phyloP scores from a whole-genome alignment of 1,139 yeast genomes.

The Pneumocystis oryctolagi region DNA sequence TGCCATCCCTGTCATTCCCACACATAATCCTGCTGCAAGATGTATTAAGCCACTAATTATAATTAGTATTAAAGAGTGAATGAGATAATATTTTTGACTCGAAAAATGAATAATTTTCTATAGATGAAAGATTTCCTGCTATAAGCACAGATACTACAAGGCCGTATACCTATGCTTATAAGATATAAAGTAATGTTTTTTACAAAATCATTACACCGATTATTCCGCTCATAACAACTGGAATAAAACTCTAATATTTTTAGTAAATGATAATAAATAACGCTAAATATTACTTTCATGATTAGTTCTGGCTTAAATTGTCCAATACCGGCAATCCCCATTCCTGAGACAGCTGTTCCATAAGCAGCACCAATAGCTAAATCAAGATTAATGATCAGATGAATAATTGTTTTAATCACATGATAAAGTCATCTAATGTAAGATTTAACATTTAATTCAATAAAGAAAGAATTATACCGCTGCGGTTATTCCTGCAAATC shows the following conservation, averaged over 20 bases:
- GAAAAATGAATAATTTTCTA: slow-evolving; percentile 82
- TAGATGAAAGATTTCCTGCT: slow-evolving; percentile 55
- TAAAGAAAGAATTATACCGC: slow-evolving; percentile 2
- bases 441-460: neutral
- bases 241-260: slow-evolving; percentile 38
- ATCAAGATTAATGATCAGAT: neutral
- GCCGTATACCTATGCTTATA: slow-evolving; percentile 47
- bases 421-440: slow-evolving; percentile 6
- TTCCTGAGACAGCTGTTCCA: slow-evolving; percentile 99
- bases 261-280: slow-evolving; percentile 15
- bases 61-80: neutral
- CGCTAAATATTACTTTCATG: slow-evolving; percentile 20
- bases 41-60: slow-evolving; percentile 72
- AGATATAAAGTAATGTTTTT: neutral
- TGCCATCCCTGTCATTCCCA: slow-evolving; percentile 92
- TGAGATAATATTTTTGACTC: slow-evolving; percentile 19
- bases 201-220: slow-evolving; percentile 43
- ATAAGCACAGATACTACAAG: slow-evolving; percentile 92
- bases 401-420: neutral
- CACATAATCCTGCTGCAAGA: slow-evolving; percentile 95
- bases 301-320: slow-evolving; percentile 24
- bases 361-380: slow-evolving; percentile 74
- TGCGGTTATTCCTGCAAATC: slow-evolving; percentile 51
- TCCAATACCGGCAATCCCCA: slow-evolving; percentile 76
- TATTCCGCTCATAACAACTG: slow-evolving; percentile 99